Conservation (phyloP, 2,329 filamentous ascomycete genomes). For the Mycosphaerella sp. region DNA sequence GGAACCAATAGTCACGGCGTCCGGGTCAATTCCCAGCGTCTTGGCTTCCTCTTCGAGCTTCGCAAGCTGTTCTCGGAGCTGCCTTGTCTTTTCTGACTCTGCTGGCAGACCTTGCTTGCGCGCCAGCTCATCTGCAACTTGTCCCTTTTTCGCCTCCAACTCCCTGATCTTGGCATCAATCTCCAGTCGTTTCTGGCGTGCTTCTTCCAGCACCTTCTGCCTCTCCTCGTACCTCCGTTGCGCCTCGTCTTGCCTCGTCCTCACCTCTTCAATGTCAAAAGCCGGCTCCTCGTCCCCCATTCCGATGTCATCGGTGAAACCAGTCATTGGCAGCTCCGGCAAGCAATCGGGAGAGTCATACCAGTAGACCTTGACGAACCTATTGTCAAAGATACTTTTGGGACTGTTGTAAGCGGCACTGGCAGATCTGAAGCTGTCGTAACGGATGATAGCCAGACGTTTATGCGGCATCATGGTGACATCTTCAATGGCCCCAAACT, state of each 20-base stretch:
- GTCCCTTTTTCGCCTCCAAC: slow-evolving; percentile 59
- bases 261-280: slow-evolving; percentile 64
- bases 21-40: slow-evolving; percentile 60
- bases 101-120: slow-evolving; percentile 42
- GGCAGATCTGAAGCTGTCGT: slow-evolving; percentile 58
- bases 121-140: slow-evolving; percentile 56
- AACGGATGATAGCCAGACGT: slow-evolving; percentile 64
- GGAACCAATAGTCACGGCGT: slow-evolving; percentile 31
- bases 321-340: slow-evolving; percentile 14
- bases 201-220: slow-evolving; percentile 54
- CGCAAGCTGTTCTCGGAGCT: slow-evolving; percentile 64
- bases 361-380: slow-evolving; percentile 83
- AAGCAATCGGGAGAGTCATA: slow-evolving; percentile 44
- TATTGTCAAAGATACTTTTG: slow-evolving; percentile 75
- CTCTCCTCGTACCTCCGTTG: slow-evolving; percentile 64
- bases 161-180: slow-evolving; percentile 58
- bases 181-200: slow-evolving; percentile 56
- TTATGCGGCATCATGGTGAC: slow-evolving; percentile 61
- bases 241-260: slow-evolving; percentile 62
- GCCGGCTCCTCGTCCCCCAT: slow-evolving; percentile 39
- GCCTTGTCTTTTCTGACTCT: slow-evolving; percentile 50
- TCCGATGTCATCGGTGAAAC: slow-evolving; percentile 20
- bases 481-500: slow-evolving; percentile 61
- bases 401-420: slow-evolving; percentile 67
- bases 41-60: slow-evolving; percentile 67